These are phyloP conservation scores for Crithidia bombi DNA, from an alignment of 208 protist genomes.

Conservation along the genomic window DNA sequence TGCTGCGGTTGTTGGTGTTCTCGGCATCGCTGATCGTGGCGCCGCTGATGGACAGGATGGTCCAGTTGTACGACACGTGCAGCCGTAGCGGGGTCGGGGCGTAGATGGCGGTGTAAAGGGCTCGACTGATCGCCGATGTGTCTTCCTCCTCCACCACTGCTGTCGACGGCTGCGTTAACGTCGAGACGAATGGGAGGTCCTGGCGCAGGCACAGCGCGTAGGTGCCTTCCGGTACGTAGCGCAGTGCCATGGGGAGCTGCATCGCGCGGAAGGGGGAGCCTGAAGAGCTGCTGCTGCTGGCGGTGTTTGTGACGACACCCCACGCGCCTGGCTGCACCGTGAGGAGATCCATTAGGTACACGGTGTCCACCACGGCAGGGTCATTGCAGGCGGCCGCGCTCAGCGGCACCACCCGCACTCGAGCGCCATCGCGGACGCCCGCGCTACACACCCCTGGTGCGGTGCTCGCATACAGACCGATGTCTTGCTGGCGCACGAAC, in stretches of 20 bases:
- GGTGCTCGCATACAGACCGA: constrained; percentile 41
- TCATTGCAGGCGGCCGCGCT: constrained; percentile 27
- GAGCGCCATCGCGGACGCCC: constrained; percentile 48
- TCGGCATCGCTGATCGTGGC: background rate
- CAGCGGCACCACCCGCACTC: constrained; percentile 50
- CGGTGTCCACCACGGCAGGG: constrained; percentile 23
- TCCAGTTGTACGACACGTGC: constrained; percentile 26
- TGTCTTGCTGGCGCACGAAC: constrained; percentile 43
- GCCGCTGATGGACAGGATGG: constrained; percentile 22
- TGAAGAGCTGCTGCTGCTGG: background rate
- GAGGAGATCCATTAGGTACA: constrained; percentile 28
- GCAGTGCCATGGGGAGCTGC: constrained; percentile 40
- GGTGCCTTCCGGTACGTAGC: constrained; percentile 48
- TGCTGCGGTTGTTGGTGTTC: constrained; percentile 1
- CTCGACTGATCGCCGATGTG: background rate
- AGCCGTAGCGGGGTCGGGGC: constrained; percentile 24
- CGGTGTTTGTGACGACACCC: background rate
- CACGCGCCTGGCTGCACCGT: constrained; percentile 33
- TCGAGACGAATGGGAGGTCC: constrained; percentile 28
- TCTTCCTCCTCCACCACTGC: background rate
- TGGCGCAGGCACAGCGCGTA: constrained; percentile 58
- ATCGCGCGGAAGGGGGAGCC: constrained; percentile 23
- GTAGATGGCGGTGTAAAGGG: constrained; percentile 19
- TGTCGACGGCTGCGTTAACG: background rate
- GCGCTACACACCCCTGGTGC: constrained; percentile 36